Conservation (phyloP, 2,329 filamentous ascomycete genomes). For the Alternaria gansuensis region DNA sequence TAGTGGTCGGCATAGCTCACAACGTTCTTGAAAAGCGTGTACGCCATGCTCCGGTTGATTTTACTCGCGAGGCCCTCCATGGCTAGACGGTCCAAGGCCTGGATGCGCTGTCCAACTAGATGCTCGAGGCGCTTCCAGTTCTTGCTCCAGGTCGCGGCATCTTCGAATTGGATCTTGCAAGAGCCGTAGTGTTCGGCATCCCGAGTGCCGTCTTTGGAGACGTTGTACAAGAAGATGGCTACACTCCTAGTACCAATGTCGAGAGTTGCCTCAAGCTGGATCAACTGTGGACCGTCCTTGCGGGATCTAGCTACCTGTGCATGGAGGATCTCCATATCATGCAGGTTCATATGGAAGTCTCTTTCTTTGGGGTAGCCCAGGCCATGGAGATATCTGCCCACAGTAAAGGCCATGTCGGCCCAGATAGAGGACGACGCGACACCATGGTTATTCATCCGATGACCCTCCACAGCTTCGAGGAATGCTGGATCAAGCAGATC, state of each 20-base stretch:
- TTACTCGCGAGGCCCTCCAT: constrained; percentile 22
- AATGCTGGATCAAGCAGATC: constrained; percentile 3
- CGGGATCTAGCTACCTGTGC: constrained; percentile 27
- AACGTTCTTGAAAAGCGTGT: constrained; percentile 34
- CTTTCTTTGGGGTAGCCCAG: constrained; percentile 8
- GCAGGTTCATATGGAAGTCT: constrained; percentile 42
- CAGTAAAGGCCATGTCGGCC: constrained; percentile 62
- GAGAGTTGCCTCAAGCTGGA: constrained; percentile 18
- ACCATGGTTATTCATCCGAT: constrained; percentile 9
- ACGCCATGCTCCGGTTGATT: constrained; percentile 31
- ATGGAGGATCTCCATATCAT: constrained; percentile 51
- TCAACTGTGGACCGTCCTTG: constrained; percentile 5
- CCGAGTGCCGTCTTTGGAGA: constrained; percentile 8
- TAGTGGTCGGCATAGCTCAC: constrained; percentile 36
- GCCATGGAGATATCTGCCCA: constrained; percentile 55
- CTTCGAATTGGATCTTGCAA: constrained; percentile 11
- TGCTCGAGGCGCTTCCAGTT: constrained; percentile 29
- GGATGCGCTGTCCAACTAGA: constrained; percentile 30
- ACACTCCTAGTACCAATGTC: constrained; percentile 16
- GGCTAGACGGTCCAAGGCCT: constrained; percentile 25
- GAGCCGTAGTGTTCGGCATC: constrained; percentile 16
- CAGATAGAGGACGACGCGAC: constrained; percentile 54
- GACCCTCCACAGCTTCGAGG: constrained; percentile 18
- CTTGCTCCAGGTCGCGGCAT: constrained; percentile 24
- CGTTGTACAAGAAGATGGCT: constrained; percentile 21